Percentiles rank a stretch among this genome's conserved stretches.
These are phyloP conservation scores for Lyophyllum shimeji DNA, from an alignment of 768 basidiomycete genomes.

Conservation along the genomic window DNA sequence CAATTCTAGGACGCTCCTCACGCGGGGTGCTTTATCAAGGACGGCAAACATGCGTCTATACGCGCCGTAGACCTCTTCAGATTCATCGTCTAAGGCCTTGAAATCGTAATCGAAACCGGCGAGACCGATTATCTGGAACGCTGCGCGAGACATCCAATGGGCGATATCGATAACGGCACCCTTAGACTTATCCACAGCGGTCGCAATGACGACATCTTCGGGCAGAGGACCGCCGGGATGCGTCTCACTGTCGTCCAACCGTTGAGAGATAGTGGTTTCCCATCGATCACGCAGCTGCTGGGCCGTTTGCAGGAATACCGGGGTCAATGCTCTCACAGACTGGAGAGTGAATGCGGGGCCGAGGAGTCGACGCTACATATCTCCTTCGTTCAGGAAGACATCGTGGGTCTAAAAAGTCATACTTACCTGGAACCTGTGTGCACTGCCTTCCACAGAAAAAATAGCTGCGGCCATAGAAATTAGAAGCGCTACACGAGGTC, in stretches of 20 bases:
- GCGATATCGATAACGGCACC: constrained; percentile 43
- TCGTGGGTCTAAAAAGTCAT: neutral
- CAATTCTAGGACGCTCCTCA: constrained; percentile 41
- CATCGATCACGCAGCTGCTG: constrained; percentile 47
- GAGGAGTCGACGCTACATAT: constrained; percentile 40
- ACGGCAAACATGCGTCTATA: constrained; percentile 51
- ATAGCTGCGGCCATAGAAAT: constrained; percentile 32
- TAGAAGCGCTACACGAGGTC: neutral
- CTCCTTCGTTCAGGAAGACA: neutral
- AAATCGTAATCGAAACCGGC: constrained; percentile 57
- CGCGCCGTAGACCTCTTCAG: constrained; percentile 46
- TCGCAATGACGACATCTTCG: constrained; percentile 9
- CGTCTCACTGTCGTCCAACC: neutral
- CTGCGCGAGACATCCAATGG: constrained; percentile 59
- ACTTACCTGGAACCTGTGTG: constrained; percentile 42
- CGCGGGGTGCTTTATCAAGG: constrained; percentile 42
- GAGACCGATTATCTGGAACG: constrained; percentile 65
- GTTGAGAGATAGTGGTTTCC: constrained; percentile 30
- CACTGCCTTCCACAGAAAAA: constrained; percentile 51
- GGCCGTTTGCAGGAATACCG: constrained; percentile 51
- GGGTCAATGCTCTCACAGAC: constrained; percentile 42
- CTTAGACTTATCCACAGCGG: constrained; percentile 10
- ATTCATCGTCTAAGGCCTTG: constrained; percentile 46
- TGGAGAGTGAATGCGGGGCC: constrained; percentile 50
- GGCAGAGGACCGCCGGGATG: constrained; percentile 8